Base-by-base conservation (phyloP, 2,329 filamentous ascomycete species). In the Chrysosporium keratinophilum region DNA sequence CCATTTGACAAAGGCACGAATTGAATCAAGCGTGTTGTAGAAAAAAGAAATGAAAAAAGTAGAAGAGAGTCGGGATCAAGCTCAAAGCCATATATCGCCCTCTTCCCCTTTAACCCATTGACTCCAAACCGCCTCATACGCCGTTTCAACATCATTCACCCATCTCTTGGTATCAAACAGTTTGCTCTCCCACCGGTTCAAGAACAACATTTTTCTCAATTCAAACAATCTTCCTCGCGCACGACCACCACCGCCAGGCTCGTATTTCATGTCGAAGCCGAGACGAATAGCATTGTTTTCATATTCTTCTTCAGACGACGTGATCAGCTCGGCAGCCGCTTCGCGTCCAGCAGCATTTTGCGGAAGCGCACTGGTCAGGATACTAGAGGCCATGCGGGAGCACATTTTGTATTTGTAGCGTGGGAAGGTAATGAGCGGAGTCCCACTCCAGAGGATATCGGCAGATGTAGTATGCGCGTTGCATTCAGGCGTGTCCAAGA, bases 391-490 rank as follows among this genome's bases (percentile, higher is more conserved):
- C 86, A 98, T 98, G 52, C 93, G 86, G 42, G 88, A 95, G 70
- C 93, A 98, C 93, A 98, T 98, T 71, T 98, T 98, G 72, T 96
- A 96, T 49, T 86, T 81, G 68, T 97, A 96, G 35, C 93, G 81
- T 10, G 93, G 90, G 31, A 93, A 76, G 0, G 93, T 98, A 28
- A 98, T 76, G 19, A 98, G 74, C 4, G 93, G 93, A 0, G 93
- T 97, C 61, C 90, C 94, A 50, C 87, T 94, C 93, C 93, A 98
- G 5, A 98, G 76, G 1, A 97, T 85, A 64, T 98, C 93, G 11
- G 93, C 94, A 1, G 93, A 93, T 1, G 93, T 98, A 0, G 93
- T 98, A 69, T 98, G 93, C 1, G 90, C 93, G 65, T 98, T 98
- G 71, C 93, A 98, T 70, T 98, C 93, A 1, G 93, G 90, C 0